Percentiles rank a stretch among this genome's conserved stretches.
Evolutionary conservation across 208 protist genomes (phyloP).

Genomic region (Crithidia mellificae): DNA sequence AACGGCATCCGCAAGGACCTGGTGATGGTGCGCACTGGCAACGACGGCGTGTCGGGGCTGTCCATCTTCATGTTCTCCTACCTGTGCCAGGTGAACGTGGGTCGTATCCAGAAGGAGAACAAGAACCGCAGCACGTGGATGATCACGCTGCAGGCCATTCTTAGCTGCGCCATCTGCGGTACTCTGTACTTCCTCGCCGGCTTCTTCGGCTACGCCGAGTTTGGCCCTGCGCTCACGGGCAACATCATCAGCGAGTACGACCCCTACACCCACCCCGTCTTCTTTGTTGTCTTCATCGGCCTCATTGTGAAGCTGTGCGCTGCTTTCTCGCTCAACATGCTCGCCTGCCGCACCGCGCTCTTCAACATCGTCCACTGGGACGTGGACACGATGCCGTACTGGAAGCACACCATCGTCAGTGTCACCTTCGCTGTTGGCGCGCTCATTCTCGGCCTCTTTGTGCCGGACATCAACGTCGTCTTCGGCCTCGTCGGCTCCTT

Average conservation of each 20-base stretch:
- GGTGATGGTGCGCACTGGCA: slow-evolving; percentile 50
- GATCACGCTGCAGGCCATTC: slow-evolving; percentile 65
- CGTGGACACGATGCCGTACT: slow-evolving; percentile 42
- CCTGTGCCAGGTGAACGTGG: slow-evolving; percentile 72
- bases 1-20: slow-evolving; percentile 43
- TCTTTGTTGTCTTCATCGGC: slow-evolving; percentile 59
- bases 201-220: slow-evolving; percentile 86
- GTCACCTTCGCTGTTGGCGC: slow-evolving; percentile 29
- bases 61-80: slow-evolving; percentile 70
- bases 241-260: slow-evolving; percentile 69
- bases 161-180: slow-evolving; percentile 42
- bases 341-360: slow-evolving; percentile 54
- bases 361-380: slow-evolving; percentile 37
- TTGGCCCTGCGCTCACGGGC: slow-evolving; percentile 41
- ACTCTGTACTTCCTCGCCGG: slow-evolving; percentile 72
- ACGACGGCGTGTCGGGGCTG: slow-evolving; percentile 54
- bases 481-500: slow-evolving; percentile 76
- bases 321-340: slow-evolving; percentile 57
- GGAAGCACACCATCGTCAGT: slow-evolving; percentile 49
- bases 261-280: slow-evolving; percentile 48
- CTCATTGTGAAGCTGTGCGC: slow-evolving; percentile 78
- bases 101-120: too few relatives aligned
- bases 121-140: too few relatives aligned
- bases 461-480: slow-evolving; percentile 64
- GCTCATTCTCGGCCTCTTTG: slow-evolving; percentile 69